Base-by-base conservation (phyloP, 257 asterid species). In the Salvia miltiorrhiza region DNA sequence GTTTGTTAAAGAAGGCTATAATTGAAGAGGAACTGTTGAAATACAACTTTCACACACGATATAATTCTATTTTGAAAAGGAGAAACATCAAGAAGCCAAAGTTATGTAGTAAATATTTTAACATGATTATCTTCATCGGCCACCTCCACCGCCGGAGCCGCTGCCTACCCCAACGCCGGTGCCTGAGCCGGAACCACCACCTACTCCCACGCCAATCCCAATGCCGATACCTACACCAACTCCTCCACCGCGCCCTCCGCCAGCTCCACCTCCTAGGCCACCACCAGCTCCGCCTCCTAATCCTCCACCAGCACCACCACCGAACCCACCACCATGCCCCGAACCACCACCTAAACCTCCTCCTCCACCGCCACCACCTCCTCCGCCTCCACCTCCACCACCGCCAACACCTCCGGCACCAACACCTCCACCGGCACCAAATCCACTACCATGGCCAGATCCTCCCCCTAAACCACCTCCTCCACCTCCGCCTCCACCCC, bases 321-420 rank as follows among this genome's bases (percentile, higher is more conserved):
- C 83, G 2, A 67, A 35, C 1, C 85, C 84, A 5, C 74, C 82
- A 1, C 85, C 86, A 33, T 52, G 74, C 28, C 86, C 83, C 0
- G 76, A 61, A 1, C 85, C 82, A 32, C 82, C 82, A 17, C 82
- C 85, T 28, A 69, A 60, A 12, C 85, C 85, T 2, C 76, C 82
- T 9, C 75, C 80, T 0, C 81, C 81, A 0, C 80, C 84, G 0
- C 80, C 80, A 0, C 80, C 55, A 0, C 71, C 78, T 0, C 81
- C 84, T 0, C 80, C 81, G 3, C 84, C 83, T 3, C 78, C 83
- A 3, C 73, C 77, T 0, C 80, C 80, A 7, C 68, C 75, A 4
- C 73, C 69, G 2, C 74, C 75, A 37, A 76, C 45, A 5, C 39
- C 49, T n/a, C 72, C 83, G 4, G 75, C 77, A 0, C 82, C 78